Evolutionary conservation across 1,139 yeast genomes (phyloP).

Genomic region (Suhomyces yuchorum): DNA sequence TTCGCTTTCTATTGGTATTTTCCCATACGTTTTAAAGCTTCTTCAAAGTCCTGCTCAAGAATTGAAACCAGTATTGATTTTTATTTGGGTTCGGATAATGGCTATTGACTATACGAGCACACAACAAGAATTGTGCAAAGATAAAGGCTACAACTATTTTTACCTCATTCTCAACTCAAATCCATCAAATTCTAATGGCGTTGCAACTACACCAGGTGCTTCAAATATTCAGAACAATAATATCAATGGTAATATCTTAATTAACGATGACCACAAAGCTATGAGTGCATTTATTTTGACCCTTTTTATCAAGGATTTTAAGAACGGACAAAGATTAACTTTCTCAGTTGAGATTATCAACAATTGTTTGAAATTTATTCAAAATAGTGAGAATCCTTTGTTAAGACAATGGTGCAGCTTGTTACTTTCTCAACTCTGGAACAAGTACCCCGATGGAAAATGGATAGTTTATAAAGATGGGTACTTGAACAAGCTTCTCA

Average conservation of each 20-base stretch:
- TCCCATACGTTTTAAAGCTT: constrained; percentile 89
- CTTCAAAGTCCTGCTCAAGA: constrained; percentile 96
- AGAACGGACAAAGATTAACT: constrained; percentile 78
- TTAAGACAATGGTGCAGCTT: constrained; percentile 91
- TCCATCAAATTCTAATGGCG: constrained; percentile 29
- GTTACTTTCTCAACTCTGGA: constrained; percentile 76
- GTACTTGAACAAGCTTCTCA: constrained; percentile 55
- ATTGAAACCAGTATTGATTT: constrained; percentile 87
- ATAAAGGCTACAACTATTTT: constrained; percentile 87
- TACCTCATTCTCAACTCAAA: constrained; percentile 62
- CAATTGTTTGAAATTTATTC: constrained; percentile 67
- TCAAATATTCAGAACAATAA: constrained; percentile 15
- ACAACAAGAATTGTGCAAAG: constrained; percentile 89
- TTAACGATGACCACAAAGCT: constrained; percentile 84
- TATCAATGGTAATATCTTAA: constrained; percentile 29
- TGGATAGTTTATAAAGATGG: constrained; percentile 72
- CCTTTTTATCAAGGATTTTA: constrained; percentile 77
- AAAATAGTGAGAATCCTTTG: constrained; percentile 77
- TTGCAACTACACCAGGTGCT: constrained; percentile 25
- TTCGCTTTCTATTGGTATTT: constrained; percentile 91
- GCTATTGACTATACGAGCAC: constrained; percentile 90
- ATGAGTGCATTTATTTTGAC: constrained; percentile 92
- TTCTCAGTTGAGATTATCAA: constrained; percentile 71
- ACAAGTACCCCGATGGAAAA: constrained; percentile 72
- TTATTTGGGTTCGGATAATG: constrained; percentile 97